These are phyloP conservation scores for Colletotrichum lupini DNA, from an alignment of 2,329 filamentous ascomycete genomes.

Conservation along the genomic window DNA sequence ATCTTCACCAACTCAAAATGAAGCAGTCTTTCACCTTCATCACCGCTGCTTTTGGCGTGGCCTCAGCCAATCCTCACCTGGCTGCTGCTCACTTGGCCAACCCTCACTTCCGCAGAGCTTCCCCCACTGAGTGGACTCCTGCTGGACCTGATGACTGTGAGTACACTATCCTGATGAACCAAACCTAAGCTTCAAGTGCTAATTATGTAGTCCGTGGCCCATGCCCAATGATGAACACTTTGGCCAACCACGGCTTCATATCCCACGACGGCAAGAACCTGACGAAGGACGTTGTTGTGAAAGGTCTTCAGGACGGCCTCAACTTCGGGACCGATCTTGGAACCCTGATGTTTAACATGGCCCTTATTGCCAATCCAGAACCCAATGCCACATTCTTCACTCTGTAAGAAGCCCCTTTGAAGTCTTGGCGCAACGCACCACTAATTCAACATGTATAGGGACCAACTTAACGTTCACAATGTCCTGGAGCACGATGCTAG, in stretches of 20 bases:
- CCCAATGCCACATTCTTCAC: constrained; percentile 57
- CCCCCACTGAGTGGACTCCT: constrained; percentile 6
- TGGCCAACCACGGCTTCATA: constrained; percentile 63
- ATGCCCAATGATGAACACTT: constrained; percentile 63
- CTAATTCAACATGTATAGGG: constrained; percentile 30
- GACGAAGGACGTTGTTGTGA: constrained; percentile 48
- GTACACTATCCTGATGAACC: fast-evolving
- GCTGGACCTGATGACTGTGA: constrained; percentile 19
- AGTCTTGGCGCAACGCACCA: too few species aligned
- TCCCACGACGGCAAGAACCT: constrained; percentile 57
- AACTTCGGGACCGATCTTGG: constrained; percentile 55
- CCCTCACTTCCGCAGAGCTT: not conserved
- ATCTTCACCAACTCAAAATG: constrained; percentile 12
- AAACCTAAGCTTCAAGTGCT: not conserved
- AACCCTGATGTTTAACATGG: constrained; percentile 54
- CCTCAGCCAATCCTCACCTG: not conserved
- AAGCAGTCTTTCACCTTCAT: not conserved
- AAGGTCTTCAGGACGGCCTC: constrained; percentile 51
- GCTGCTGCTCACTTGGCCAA: constrained; percentile 3
- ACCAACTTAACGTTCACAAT: constrained; percentile 58
- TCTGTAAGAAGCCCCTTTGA: constrained; percentile 37
- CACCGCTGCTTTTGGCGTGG: not conserved
- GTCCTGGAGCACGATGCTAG: constrained; percentile 62
- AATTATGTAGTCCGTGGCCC: constrained; percentile 49
- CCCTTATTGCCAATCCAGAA: constrained; percentile 53